Base-by-base conservation (phyloP, 306 rosid species). In the Fragaria nilgerrensis region DNA sequence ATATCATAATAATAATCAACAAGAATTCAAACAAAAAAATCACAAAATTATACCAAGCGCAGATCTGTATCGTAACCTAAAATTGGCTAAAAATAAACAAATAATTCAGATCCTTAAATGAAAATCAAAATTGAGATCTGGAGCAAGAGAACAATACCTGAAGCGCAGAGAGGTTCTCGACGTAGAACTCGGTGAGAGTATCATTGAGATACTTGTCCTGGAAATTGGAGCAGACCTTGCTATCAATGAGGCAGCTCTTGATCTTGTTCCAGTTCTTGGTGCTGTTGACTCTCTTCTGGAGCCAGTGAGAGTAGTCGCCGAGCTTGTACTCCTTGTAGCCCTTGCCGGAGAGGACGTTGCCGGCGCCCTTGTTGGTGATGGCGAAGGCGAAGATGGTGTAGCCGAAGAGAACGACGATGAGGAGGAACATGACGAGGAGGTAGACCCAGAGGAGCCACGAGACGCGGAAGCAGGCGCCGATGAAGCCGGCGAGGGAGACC, bases 291-390 rank as follows among this genome's bases (percentile, higher is more conserved):
- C 90, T 85, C 58, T 85, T 87, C 88, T 91, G 97, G 41, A 94
- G 74, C 98, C 96, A 94, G 68, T 88, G 76, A 0, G 98, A 94
- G 82, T 91, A 94, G 83, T 90, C 97, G 0, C 96, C 97, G 15
- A 94, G 96, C 77, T 73, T 71, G 62, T 94, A 94, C 83, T 94
- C 94, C 77, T 90, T 87, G 58, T 88, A 91, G 0, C 97, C 98
- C 41, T 39, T 79, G 0, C 14, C 34, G 0, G 96, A 86, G 11
- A 88, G 0, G 0, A 5, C 88, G 3, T 85, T 72, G 0, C 98
- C 91, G 0, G 96, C 97, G 4, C 96, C 93, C 32, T 83, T 86
- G 78, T 91, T 91, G 66, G 93, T 91, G 3, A 91, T 83, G 11
- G 68, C 90, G 72, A 93, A 89, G 47, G 87, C 91, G 73, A 93